Evolutionary conservation across 345 rosid genomes (phyloP).

Genomic region (Citrus maxima): DNA sequence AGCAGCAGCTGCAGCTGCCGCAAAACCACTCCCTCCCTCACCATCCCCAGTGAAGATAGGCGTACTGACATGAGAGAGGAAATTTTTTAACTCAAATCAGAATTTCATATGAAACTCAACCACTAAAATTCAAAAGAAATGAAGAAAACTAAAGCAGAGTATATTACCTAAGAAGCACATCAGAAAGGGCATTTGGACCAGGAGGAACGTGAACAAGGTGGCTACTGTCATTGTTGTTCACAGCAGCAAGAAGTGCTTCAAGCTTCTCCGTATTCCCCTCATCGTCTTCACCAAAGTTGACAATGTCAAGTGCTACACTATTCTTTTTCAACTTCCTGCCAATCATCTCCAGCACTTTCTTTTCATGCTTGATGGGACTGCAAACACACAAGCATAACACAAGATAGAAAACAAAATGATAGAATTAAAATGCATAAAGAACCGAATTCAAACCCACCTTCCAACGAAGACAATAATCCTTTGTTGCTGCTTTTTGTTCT

Average conservation of each 20-base stretch:
- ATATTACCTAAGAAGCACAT: slow-evolving; percentile 75
- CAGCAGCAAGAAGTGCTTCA: slow-evolving; percentile 56
- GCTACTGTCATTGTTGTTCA: slow-evolving; percentile 53
- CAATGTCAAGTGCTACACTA: slow-evolving; percentile 61
- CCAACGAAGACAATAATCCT: slow-evolving; percentile 94
- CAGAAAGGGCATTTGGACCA: slow-evolving; percentile 89
- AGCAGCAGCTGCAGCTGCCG: slow-evolving; percentile 51
- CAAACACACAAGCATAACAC: slow-evolving; percentile 10
- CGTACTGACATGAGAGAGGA: slow-evolving; percentile 33
- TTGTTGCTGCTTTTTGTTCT: slow-evolving; percentile 96
- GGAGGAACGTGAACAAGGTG: slow-evolving; percentile 67
- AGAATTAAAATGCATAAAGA: neutral
- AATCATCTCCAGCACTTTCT: slow-evolving; percentile 74
- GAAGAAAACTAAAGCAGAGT: slow-evolving; percentile 30
- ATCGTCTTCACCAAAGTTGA: slow-evolving; percentile 57
- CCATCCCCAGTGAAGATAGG: slow-evolving; percentile 58
- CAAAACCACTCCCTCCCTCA: slow-evolving; percentile 58
- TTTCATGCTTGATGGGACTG: slow-evolving; percentile 88
- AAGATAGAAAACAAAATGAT: neutral
- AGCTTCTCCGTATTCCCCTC: slow-evolving; percentile 59
- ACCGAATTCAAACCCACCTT: slow-evolving; percentile 44
- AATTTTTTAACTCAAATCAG: neutral
- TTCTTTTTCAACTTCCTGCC: slow-evolving; percentile 93
- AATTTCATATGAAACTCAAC: neutral
- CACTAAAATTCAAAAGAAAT: neutral